These are phyloP conservation scores for Suillus sp. DNA, from an alignment of 768 basidiomycete genomes.

Conservation along the genomic window DNA sequence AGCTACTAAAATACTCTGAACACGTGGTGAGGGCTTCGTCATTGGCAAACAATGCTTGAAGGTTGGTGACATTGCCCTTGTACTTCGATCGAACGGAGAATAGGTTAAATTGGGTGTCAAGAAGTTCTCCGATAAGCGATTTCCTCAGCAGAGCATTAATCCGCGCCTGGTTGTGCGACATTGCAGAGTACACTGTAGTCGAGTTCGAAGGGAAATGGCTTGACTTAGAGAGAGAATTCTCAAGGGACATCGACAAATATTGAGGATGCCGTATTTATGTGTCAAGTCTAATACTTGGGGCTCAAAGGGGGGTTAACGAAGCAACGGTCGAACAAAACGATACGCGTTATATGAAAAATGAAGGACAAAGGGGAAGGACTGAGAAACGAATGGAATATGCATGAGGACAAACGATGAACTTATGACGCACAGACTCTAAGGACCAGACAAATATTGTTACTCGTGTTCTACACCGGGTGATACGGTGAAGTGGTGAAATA, in stretches of 20 bases:
- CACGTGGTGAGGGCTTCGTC: constrained; percentile 15
- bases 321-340: neutral
- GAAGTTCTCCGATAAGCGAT: constrained; percentile 17
- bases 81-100: constrained; percentile 21
- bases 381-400: neutral
- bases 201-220: neutral
- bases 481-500: neutral
- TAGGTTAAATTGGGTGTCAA: constrained; percentile 25
- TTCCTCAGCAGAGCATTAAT: constrained; percentile 11
- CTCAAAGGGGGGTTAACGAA: neutral
- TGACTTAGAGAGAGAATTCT: neutral
- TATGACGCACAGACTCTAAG: neutral
- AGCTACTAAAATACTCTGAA: constrained; percentile 20
- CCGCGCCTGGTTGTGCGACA: constrained; percentile 14
- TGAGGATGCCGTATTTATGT: neutral
- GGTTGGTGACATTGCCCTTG: constrained; percentile 12
- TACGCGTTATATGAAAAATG: neutral
- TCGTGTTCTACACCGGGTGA: too few species aligned
- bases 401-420: neutral
- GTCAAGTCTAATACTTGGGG: neutral
- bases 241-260: neutral
- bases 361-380: neutral
- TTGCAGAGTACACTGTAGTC: neutral
- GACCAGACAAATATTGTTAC: neutral
- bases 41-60: constrained; percentile 21